These are phyloP conservation scores for Phytophthora parvispora DNA, from an alignment of 352 stramenopile genomes.

Conservation along the genomic window DNA sequence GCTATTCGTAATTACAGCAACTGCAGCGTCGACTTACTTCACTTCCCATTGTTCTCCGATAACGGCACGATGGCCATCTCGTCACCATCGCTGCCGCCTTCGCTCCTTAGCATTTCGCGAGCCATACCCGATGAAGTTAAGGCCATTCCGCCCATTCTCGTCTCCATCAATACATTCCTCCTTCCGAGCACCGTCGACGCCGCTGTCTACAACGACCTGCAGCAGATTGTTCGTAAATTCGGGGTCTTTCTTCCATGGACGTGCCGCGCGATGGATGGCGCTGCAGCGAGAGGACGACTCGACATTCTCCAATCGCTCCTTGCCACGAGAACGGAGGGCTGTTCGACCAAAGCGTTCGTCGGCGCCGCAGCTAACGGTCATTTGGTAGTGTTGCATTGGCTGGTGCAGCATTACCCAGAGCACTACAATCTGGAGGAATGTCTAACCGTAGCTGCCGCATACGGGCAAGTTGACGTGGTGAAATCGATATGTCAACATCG, in stretches of 20 bases:
- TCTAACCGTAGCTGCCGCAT: too few relatives aligned
- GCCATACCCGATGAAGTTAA: background rate
- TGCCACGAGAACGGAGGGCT: slow-evolving; percentile 5
- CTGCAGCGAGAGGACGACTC: background rate
- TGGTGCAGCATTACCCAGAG: too few relatives aligned
- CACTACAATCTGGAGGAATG: too few relatives aligned
- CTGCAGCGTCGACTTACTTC: too few relatives aligned
- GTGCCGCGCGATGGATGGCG: slow-evolving; percentile 10
- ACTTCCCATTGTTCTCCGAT: too few relatives aligned
- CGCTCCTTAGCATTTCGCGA: too few relatives aligned
- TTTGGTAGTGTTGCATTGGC: slow-evolving; percentile 5
- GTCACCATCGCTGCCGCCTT: too few relatives aligned
- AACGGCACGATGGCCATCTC: too few relatives aligned
- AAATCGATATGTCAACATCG: too few relatives aligned
- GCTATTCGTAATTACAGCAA: too few relatives aligned
- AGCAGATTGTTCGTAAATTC: background rate
- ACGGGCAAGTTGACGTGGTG: too few relatives aligned
- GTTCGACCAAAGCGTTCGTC: background rate
- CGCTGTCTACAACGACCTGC: slow-evolving; percentile 8
- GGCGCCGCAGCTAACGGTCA: background rate
- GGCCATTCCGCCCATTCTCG: too few relatives aligned
- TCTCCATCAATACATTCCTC: slow-evolving; percentile 1
- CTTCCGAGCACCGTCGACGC: slow-evolving; percentile 7
- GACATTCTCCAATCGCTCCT: background rate
- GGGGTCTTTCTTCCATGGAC: slow-evolving; percentile 1